Percentiles rank a stretch among this genome's conserved stretches.
Conservation (phyloP, 352 stramenopile species). For the Globisporangium paddicum region DNA sequence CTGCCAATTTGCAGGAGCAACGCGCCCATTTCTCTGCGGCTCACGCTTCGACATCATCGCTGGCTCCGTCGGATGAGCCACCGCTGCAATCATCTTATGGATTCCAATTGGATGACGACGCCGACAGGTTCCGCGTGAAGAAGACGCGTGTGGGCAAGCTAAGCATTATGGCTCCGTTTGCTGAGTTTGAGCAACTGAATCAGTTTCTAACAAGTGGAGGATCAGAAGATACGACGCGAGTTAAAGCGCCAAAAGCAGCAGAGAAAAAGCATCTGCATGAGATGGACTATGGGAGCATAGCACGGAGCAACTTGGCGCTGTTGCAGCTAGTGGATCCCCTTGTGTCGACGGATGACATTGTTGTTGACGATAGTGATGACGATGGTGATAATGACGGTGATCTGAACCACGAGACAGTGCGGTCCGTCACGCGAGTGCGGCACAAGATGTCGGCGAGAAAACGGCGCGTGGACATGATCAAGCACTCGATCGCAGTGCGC, state of each 20-base stretch:
- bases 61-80: neutral
- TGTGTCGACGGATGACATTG: neutral
- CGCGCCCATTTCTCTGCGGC: neutral
- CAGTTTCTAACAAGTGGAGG: neutral
- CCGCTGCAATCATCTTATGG: neutral
- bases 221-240: neutral
- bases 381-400: neutral
- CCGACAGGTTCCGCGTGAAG: slow-evolving; percentile 10
- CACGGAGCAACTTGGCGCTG: slow-evolving; percentile 1
- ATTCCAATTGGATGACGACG: neutral
- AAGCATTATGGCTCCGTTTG: slow-evolving; percentile 11
- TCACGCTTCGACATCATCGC: neutral
- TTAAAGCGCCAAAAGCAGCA: neutral
- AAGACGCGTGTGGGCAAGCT: slow-evolving; percentile 11
- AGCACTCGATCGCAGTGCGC: slow-evolving; percentile 5
- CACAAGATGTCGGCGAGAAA: slow-evolving; percentile 3
- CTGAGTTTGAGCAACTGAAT: neutral
- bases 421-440: neutral
- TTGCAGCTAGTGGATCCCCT: slow-evolving; percentile 10
- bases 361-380: neutral
- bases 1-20: neutral
- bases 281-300: slow-evolving; percentile 2
- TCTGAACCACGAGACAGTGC: neutral
- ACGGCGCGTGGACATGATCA: slow-evolving; percentile 11
- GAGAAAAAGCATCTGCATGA: slow-evolving; percentile 7